These are phyloP conservation scores for Fraxinus cuspidata DNA, from an alignment of 257 asterid species.

Conservation along the genomic window DNA sequence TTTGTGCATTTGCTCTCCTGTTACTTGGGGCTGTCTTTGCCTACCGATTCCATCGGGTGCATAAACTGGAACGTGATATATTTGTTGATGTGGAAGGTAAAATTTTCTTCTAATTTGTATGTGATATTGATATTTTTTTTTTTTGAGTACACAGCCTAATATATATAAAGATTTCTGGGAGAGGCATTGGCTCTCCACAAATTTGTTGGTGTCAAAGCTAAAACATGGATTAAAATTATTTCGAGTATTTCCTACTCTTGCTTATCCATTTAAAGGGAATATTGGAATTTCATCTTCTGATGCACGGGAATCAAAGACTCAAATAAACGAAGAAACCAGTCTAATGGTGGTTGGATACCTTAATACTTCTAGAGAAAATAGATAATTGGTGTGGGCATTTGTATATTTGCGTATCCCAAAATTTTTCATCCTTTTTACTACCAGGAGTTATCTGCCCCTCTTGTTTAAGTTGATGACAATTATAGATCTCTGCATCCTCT, in stretches of 20 bases:
- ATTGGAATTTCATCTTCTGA: background rate
- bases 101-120: background rate
- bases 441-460: background rate
- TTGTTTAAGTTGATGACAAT: no score
- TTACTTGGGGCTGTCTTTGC: conserved; percentile 57
- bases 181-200: background rate
- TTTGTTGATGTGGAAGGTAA: conserved; percentile 77
- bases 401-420: no score
- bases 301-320: background rate
- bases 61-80: conserved; percentile 40
- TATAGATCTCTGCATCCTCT: no score
- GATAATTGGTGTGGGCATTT: background rate
- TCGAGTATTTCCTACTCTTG: background rate
- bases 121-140: background rate
- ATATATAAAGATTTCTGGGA: background rate
- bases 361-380: background rate
- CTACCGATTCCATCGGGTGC: conserved; percentile 40
- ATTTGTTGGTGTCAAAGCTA: background rate
- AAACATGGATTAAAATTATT: background rate
- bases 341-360: background rate
- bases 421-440: background rate
- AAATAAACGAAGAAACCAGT: background rate
- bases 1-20: conserved; percentile 62
- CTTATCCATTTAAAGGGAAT: background rate
- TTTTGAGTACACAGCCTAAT: background rate